A percentile compares a stretch with the other conserved stretches of the same genome.
Evolutionary conservation across 2,329 filamentous ascomycete species (phyloP).

Genomic region (Cercospora canescens): DNA sequence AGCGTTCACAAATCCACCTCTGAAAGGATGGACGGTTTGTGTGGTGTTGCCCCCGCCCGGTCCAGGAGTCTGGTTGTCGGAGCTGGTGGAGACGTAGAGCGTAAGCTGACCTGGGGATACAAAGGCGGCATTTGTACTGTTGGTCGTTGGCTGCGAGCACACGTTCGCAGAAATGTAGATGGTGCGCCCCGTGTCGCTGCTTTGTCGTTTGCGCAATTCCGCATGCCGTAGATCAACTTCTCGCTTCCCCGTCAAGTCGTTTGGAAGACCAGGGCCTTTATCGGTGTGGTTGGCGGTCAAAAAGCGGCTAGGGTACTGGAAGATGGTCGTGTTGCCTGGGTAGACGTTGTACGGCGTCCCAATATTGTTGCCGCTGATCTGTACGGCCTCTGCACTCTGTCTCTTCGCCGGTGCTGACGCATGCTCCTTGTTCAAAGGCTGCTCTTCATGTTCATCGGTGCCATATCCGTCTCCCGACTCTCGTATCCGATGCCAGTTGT

Average conservation of each 20-base stretch:
- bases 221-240: constrained; percentile 18
- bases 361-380: constrained; percentile 59
- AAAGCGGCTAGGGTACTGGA: constrained; percentile 61
- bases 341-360: constrained; percentile 55
- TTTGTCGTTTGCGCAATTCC: constrained; percentile 30
- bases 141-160: constrained; percentile 71
- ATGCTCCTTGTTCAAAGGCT: constrained; percentile 29
- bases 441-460: constrained; percentile 33
- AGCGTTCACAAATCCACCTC: constrained; percentile 69
- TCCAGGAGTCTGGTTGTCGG: constrained; percentile 64
- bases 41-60: constrained; percentile 52
- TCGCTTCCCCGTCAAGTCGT: constrained; percentile 19
- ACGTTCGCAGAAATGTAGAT: constrained; percentile 86
- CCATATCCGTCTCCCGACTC: constrained; percentile 31
- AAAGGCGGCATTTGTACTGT: constrained; percentile 48
- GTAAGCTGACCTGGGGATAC: constrained; percentile 65
- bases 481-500: constrained; percentile 50
- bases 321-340: constrained; percentile 63
- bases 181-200: constrained; percentile 39
- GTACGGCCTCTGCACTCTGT: constrained; percentile 15
- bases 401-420: constrained; percentile 38
- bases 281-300: constrained; percentile 48
- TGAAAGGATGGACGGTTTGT: constrained; percentile 55
- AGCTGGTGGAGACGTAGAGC: constrained; percentile 69
- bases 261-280: constrained; percentile 32